These are phyloP conservation scores for Annulohypoxylon maeteangense DNA, from an alignment of 495 filamentous ascomycete genomes.

Conservation along the genomic window DNA sequence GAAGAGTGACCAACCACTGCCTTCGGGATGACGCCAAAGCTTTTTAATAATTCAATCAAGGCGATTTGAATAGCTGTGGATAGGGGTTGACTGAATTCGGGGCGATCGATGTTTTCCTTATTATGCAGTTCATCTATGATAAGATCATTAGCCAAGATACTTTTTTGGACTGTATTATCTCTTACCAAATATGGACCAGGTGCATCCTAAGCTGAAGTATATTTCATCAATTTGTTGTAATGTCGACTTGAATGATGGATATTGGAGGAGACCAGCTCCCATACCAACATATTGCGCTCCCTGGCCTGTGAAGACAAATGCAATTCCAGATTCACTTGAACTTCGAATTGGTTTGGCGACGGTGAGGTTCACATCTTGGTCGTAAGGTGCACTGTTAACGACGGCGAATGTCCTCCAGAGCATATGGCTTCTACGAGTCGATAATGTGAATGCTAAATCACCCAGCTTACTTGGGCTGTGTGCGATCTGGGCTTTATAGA, in stretches of 20 bases:
- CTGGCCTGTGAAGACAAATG: conserved; percentile 56
- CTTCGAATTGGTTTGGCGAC: conserved; percentile 25
- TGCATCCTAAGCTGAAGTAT: conserved; percentile 38
- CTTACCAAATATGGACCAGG: conserved; percentile 50
- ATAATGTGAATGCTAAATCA: conserved; percentile 46
- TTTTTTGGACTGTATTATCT: not conserved
- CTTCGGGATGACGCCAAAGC: conserved; percentile 58
- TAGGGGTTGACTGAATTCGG: conserved; percentile 54
- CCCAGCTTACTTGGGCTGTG: conserved; percentile 15
- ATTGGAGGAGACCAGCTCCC: conserved; percentile 56
- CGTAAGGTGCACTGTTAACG: conserved; percentile 4
- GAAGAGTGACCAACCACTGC: conserved; percentile 69
- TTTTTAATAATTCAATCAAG: conserved; percentile 61
- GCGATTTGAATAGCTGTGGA: conserved; percentile 61
- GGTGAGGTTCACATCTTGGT: conserved; percentile 16
- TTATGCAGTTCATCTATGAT: conserved; percentile 33
- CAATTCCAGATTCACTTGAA: conserved; percentile 33
- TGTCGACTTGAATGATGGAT: conserved; percentile 33
- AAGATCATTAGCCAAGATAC: conserved; percentile 3
- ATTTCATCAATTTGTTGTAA: conserved; percentile 42
- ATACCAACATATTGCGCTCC: conserved; percentile 61
- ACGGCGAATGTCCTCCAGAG: conserved; percentile 47
- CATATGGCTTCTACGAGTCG: conserved; percentile 41
- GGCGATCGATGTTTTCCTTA: conserved; percentile 49
- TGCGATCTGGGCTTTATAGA: conserved; percentile 19